A percentile compares a stretch with the other conserved stretches of the same genome.
These are phyloP conservation scores for Penicillium cinerascens DNA, from an alignment of 495 filamentous ascomycete genomes.

Conservation along the genomic window DNA sequence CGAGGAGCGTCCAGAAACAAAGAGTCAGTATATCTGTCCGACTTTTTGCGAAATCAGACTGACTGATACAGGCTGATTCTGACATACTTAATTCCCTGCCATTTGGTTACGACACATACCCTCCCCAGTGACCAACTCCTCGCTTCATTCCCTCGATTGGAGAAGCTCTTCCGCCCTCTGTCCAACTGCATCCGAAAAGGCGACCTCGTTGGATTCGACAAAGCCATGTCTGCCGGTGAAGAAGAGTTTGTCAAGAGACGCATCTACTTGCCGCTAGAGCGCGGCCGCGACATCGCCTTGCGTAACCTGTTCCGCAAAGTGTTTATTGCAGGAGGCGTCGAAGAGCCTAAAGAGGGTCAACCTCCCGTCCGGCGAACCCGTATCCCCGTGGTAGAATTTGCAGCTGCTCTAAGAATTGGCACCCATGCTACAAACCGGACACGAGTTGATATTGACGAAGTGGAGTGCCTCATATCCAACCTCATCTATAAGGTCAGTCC, in stretches of 20 bases:
- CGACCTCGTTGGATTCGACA: conserved; percentile 79
- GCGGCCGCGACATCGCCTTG: conserved; percentile 84
- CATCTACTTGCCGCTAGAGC: conserved; percentile 90
- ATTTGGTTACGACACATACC: conserved; percentile 79
- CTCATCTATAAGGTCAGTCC: conserved; percentile 91
- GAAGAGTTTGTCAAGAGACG: conserved; percentile 90
- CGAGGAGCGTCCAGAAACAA: conserved; percentile 66
- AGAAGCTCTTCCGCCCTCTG: conserved; percentile 73
- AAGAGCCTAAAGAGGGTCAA: conserved; percentile 65
- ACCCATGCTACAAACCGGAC: conserved; percentile 53
- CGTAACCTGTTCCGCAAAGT: conserved; percentile 90
- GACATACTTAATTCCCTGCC: conserved; percentile 92
- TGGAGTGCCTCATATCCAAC: conserved; percentile 91
- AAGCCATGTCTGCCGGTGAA: conserved; percentile 74
- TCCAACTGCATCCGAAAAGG: conserved; percentile 72
- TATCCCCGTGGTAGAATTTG: conserved; percentile 77
- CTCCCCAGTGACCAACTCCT: conserved; percentile 73
- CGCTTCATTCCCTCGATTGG: conserved; percentile 69
- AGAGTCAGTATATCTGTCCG: conserved; percentile 57
- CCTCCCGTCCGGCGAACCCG: conserved; percentile 65
- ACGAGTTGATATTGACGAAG: conserved; percentile 80
- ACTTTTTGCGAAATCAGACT: conserved; percentile 40
- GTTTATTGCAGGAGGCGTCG: conserved; percentile 74
- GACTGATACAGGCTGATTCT: conserved; percentile 70
- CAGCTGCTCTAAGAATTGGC: conserved; percentile 55